A percentile compares a stretch with the other conserved stretches of the same genome.
phyloP scores from a whole-genome alignment of 2,329 filamentous ascomycete genomes.

The Botryosphaeria dothidea region DNA sequence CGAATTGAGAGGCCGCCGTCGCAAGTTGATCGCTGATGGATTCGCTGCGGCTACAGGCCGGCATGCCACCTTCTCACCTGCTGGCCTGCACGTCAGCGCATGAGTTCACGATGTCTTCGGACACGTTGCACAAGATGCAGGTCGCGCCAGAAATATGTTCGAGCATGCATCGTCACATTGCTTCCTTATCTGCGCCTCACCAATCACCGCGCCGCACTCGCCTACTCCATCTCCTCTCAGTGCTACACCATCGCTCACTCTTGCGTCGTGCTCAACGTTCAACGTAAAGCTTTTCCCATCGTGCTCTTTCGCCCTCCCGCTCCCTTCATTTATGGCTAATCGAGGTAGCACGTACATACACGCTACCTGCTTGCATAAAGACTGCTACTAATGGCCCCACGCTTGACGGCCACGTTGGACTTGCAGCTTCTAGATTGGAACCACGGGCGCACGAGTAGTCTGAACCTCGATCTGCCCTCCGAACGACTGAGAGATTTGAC shows the following conservation, averaged over 20 bases:
- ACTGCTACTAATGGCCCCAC: not conserved
- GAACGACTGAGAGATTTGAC: not conserved
- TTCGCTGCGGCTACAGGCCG: not conserved
- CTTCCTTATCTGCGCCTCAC: not conserved
- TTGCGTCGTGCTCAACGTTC: too few species aligned
- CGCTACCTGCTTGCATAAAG: not conserved
- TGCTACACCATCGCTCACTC: too few species aligned
- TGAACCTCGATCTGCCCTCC: not conserved
- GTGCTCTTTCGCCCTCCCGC: not conserved
- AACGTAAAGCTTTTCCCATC: too few species aligned
- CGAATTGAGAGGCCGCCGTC: not conserved
- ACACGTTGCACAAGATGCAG: not conserved
- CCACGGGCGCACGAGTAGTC: not conserved
- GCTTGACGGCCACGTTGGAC: not conserved
- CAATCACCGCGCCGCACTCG: not conserved
- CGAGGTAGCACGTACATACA: too few species aligned
- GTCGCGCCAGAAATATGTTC: not conserved
- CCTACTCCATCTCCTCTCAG: not conserved
- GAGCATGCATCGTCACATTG: not conserved
- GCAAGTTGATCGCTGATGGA: not conserved
- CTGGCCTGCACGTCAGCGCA: not conserved
- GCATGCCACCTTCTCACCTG: not conserved
- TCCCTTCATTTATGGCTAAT: not conserved
- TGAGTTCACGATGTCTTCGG: not conserved
- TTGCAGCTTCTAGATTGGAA: not conserved